Evolutionary conservation across 345 rosid species (phyloP).

Genomic region (Sonneratia caseolaris): DNA sequence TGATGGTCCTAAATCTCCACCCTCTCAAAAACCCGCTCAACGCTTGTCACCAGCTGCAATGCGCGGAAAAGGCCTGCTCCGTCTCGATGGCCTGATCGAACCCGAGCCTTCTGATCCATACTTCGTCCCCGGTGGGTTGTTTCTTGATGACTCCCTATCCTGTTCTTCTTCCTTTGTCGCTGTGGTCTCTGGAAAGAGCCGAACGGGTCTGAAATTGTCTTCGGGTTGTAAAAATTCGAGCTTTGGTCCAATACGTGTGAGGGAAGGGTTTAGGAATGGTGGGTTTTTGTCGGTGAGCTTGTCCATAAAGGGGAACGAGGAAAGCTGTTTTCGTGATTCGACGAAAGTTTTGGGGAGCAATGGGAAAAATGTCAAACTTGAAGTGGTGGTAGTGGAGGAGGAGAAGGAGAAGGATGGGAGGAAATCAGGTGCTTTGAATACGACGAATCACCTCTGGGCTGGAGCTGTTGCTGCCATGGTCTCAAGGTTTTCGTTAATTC

Average conservation of each 20-base stretch:
- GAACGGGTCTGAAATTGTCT: conserved; percentile 14
- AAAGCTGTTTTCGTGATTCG: conserved; percentile 38
- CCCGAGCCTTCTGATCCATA: conserved; percentile 16
- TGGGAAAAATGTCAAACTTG: conserved; percentile 20
- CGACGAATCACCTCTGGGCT: conserved; percentile 76
- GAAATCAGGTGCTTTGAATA: conserved; percentile 49
- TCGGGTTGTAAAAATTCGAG: conserved; percentile 18
- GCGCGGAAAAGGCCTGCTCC: conserved; percentile 37
- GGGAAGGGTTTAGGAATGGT: conserved; percentile 8
- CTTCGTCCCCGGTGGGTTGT: conserved; percentile 38
- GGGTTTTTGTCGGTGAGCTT: conserved; percentile 62
- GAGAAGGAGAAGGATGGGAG: conserved; percentile 13
- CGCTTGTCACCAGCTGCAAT: conserved; percentile 52
- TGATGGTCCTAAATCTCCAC: conserved; percentile 5
- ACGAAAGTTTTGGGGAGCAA: conserved; percentile 21
- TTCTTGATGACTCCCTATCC: conserved; percentile 31
- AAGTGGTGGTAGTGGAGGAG: conserved; percentile 15
- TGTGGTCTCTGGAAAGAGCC: conserved; percentile 12
- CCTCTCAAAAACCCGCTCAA: neutral
- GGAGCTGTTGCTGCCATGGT: conserved; percentile 92
- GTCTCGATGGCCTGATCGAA: conserved; percentile 28
- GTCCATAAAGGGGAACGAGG: conserved; percentile 44
- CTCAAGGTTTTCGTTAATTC: conserved; percentile 41
- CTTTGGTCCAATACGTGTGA: conserved; percentile 18
- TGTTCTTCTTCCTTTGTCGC: conserved; percentile 38